These are phyloP conservation scores for Metschnikowia koreensis DNA, from an alignment of 805 yeast species.

Conservation along the genomic window DNA sequence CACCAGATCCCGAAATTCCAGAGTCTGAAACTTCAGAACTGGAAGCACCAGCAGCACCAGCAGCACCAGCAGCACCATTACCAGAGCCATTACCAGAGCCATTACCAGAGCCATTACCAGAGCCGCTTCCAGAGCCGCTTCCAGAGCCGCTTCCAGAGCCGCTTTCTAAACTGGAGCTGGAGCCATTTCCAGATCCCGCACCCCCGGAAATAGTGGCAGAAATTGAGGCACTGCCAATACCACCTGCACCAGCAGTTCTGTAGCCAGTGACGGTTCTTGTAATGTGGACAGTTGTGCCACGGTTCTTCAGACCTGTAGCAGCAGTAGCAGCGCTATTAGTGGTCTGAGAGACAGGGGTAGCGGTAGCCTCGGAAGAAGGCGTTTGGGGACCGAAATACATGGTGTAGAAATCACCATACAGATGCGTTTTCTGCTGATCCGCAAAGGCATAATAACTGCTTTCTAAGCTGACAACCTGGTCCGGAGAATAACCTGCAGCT, in stretches of 20 bases:
- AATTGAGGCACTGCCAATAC: background rate
- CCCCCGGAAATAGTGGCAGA: background rate
- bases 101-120: background rate
- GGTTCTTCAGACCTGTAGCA: no score
- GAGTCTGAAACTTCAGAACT: no score
- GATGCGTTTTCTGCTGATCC: background rate
- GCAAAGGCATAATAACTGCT: background rate
- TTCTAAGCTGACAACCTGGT: background rate
- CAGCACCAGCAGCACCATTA: no score
- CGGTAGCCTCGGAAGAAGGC: background rate
- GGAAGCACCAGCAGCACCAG: background rate
- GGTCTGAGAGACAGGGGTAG: background rate
- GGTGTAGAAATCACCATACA: constrained; percentile 1
- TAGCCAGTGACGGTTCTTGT: background rate
- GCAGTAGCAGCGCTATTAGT: background rate
- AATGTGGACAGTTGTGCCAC: background rate
- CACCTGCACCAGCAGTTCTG: background rate
- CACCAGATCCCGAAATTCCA: no score
- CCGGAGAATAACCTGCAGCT: background rate
- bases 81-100: background rate
- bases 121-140: no score
- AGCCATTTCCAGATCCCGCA: background rate
- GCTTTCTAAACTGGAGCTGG: background rate
- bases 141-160: background rate
- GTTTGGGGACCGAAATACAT: background rate